Base-by-base conservation (phyloP, 345 rosid species). In the Melaleuca quinquenervia region DNA sequence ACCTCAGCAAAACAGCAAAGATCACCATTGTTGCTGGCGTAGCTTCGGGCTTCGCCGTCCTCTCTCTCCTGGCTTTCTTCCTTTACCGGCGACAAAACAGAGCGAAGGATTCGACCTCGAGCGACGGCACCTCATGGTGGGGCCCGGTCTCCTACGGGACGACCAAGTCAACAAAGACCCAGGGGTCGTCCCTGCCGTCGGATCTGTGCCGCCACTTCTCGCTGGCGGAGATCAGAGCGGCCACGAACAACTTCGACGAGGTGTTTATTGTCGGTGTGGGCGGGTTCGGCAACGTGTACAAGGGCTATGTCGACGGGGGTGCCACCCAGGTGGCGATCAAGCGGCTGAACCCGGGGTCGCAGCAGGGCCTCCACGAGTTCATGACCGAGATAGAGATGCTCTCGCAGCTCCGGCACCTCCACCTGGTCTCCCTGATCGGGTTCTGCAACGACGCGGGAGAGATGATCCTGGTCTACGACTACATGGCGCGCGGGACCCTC, bases 391-490 rank as follows among this genome's bases (percentile, higher is more conserved):
- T 92, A 52, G 82, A 89, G 85, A 84, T 91, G 87, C 89, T 93
- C 51, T 89, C 93, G 20, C 52, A 88, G 82, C 91, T 90, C 64
- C 88, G 89, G 36, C 88, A 91, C 64, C 48, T 84, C 11, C 87
- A 93, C 87, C 90, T 91, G 1, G 91, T 93, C 14, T 84, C 93
- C 16, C 82, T 91, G 76, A 90, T 91, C 6, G 94, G 94, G 4
- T 92, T 82, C 83, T 92, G 93, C 84, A 84, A 91, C 6, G 94
- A 92, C 26, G 75, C 52, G 0, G 89, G 85, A 4, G 94, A 92
- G 84, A 92, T 89, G 93, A 92, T 89, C 74, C 92, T 91, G 16
- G 90, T 91, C 1, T 92, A 89, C 15, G 93, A 92, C 54, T 91
- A 87, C 85, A 86, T 93, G 90, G 44, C 70, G 3, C 85, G 74